Conservation (phyloP, 106 monocot species). For the Dendrobium catenatum region DNA sequence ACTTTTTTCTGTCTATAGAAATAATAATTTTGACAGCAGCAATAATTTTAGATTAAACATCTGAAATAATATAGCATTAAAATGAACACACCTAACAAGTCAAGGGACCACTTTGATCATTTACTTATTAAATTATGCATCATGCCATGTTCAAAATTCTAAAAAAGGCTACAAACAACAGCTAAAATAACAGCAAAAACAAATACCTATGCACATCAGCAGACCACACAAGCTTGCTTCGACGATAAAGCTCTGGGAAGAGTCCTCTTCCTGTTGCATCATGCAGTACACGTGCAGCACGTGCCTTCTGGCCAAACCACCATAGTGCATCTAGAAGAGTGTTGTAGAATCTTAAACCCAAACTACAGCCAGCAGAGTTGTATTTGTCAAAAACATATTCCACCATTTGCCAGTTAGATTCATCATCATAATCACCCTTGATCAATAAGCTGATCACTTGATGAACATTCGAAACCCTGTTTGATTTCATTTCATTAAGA, state of each 20-base stretch:
- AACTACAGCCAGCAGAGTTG: slow-evolving; percentile 75
- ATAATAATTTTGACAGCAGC: too few species aligned
- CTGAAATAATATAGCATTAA: too few species aligned
- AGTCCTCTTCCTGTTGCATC: slow-evolving; percentile 59
- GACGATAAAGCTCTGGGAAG: slow-evolving; percentile 75
- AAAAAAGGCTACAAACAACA: background rate
- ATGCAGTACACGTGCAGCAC: slow-evolving; percentile 58
- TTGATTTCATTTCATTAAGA: slow-evolving; percentile 79
- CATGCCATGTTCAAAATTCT: background rate
- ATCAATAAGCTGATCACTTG: slow-evolving; percentile 88
- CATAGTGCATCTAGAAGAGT: slow-evolving; percentile 84
- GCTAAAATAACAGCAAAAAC: background rate
- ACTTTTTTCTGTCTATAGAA: too few species aligned
- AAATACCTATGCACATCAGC: slow-evolving; percentile 86
- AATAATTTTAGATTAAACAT: too few species aligned
- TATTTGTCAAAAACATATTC: slow-evolving; percentile 83
- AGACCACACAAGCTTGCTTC: slow-evolving; percentile 91
- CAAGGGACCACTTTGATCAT: too few species aligned
- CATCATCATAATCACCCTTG: slow-evolving; percentile 83
- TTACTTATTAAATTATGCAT: background rate
- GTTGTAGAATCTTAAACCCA: slow-evolving; percentile 71
- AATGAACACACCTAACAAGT: too few species aligned
- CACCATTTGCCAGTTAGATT: slow-evolving; percentile 99
- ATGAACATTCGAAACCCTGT: slow-evolving; percentile 60
- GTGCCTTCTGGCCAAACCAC: slow-evolving; percentile 84